Evolutionary conservation across 371 early-diverging fungal species (phyloP).

Genomic region (Encephalitozoon intestinalis): DNA sequence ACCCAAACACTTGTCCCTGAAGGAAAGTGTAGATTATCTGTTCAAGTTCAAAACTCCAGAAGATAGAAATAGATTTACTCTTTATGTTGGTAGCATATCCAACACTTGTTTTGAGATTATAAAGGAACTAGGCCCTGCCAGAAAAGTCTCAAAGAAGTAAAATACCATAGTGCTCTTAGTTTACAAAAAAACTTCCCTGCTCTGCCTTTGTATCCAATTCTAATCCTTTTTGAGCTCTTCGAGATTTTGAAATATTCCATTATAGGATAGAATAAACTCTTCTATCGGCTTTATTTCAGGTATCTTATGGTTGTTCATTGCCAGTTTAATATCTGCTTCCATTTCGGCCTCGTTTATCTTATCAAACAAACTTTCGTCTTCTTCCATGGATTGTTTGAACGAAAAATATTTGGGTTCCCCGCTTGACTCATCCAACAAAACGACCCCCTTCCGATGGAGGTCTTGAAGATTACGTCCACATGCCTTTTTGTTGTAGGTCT

Average conservation of each 20-base stretch:
- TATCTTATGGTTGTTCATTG: background rate
- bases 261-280: background rate
- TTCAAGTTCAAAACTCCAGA: constrained; percentile 24
- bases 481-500: background rate
- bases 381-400: background rate
- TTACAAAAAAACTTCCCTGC: background rate
- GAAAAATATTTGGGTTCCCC: background rate
- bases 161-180: background rate
- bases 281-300: background rate
- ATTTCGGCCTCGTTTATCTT: background rate
- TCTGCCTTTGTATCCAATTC: background rate
- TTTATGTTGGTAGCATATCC: background rate
- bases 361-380: background rate
- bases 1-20: background rate
- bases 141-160: background rate
- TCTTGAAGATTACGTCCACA: background rate
- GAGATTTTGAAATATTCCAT: background rate
- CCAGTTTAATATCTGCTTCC: background rate
- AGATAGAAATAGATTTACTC: background rate
- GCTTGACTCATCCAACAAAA: background rate
- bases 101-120: background rate
- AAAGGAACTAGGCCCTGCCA: background rate
- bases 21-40: background rate
- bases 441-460: background rate
- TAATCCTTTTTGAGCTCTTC: background rate